Evolutionary conservation across 2,329 filamentous ascomycete genomes (phyloP).

Genomic region (Sporothrix pseudoabietina): DNA sequence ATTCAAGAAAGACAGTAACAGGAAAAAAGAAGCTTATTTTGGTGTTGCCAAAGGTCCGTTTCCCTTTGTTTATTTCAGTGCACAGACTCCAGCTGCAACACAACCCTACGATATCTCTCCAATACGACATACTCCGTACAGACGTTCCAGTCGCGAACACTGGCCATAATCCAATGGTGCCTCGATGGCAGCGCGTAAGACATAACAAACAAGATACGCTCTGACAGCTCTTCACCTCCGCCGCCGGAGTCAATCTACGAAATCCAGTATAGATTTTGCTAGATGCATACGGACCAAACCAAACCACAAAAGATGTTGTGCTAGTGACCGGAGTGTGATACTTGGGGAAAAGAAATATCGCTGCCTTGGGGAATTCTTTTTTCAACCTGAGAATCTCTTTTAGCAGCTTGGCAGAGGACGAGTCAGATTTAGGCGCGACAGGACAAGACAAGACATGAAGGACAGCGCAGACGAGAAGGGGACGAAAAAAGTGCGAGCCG

Average conservation of each 20-base stretch:
- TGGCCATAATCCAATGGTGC: no score
- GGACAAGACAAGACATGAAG: not conserved
- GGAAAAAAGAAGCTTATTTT: conserved; percentile 11
- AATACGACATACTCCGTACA: not conserved
- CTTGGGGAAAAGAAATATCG: not conserved
- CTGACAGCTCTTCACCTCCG: no score
- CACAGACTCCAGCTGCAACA: not conserved
- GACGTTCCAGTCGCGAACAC: not conserved
- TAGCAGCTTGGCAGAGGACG: not conserved
- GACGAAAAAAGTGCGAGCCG: not conserved
- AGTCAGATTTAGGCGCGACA: not conserved
- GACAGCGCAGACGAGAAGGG: not conserved
- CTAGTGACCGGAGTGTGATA: not conserved
- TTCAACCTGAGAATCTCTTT: not conserved
- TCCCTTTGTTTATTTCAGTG: not conserved
- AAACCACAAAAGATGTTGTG: not conserved
- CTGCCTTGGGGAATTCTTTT: not conserved
- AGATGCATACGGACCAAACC: not conserved
- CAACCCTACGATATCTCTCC: not conserved
- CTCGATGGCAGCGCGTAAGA: no score
- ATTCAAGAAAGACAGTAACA: not conserved
- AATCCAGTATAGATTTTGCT: not conserved
- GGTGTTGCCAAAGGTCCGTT: not conserved
- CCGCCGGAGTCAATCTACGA: not conserved
- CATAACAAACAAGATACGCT: no score